Conservation (phyloP, 1,284 basidiomycete genomes). For the Ganoderma meredithae region DNA sequence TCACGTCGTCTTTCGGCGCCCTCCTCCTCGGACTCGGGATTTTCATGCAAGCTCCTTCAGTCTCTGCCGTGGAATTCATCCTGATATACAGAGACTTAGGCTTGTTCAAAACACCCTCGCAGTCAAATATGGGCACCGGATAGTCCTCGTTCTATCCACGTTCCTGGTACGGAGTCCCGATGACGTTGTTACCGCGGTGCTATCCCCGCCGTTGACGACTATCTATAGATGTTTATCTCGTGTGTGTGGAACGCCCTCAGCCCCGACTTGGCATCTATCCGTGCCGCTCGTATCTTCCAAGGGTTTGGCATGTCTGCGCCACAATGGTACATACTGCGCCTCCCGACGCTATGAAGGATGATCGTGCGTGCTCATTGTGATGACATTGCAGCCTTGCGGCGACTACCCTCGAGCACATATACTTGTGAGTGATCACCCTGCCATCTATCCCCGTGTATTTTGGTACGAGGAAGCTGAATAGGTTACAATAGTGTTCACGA, state of each 20-base stretch:
- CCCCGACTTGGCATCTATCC: conserved; percentile 49
- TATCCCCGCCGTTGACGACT: not conserved
- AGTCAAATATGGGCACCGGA: conserved; percentile 53
- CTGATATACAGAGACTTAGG: conserved; percentile 34
- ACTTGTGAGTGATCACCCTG: conserved; percentile 41
- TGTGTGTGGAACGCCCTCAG: conserved; percentile 55
- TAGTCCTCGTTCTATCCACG: conserved; percentile 51
- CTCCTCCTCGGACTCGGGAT: conserved; percentile 49
- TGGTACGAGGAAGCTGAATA: too few relatives aligned
- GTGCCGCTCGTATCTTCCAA: conserved; percentile 52
- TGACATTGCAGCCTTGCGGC: conserved; percentile 45
- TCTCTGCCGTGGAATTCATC: not conserved
- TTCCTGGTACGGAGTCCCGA: conserved; percentile 41
- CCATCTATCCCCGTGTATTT: not conserved
- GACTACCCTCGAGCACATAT: conserved; percentile 52
- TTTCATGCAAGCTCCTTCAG: conserved; percentile 44
- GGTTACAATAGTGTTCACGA: conserved; percentile 47
- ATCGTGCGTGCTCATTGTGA: not conserved
- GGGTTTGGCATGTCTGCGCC: conserved; percentile 55
- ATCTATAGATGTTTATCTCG: conserved; percentile 50
- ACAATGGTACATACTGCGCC: conserved; percentile 42
- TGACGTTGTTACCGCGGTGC: not conserved
- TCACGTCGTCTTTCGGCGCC: conserved; percentile 51
- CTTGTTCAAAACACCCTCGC: conserved; percentile 50
- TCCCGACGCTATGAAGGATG: not conserved